Conservation (phyloP, 441 rosid genomes). For the Biscutella laevigata region DNA sequence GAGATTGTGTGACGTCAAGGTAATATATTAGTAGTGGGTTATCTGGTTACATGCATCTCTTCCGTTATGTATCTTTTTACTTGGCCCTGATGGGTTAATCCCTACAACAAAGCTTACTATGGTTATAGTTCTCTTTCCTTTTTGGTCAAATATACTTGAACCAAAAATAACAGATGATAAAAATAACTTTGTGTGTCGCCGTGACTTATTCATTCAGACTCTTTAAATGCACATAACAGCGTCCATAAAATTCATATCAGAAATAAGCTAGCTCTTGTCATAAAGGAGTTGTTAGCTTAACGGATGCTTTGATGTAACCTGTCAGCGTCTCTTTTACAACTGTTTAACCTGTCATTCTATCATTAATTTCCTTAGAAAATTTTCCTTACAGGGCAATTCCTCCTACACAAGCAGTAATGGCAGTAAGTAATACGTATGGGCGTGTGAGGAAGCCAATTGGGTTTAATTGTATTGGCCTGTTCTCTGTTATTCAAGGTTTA, state of each 20-base stretch:
- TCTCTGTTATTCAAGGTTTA: constrained; percentile 56
- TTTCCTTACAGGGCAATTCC: constrained; percentile 75
- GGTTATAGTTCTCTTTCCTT: background rate
- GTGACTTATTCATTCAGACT: constrained; percentile 6
- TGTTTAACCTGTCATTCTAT: background rate
- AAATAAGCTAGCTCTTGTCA: constrained; percentile 6
- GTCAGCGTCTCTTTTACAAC: constrained; percentile 12
- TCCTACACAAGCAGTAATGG: constrained; percentile 94
- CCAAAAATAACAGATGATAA: background rate
- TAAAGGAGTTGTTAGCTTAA: constrained; percentile 4
- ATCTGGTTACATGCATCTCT: constrained; percentile 8
- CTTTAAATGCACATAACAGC: background rate
- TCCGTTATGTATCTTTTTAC: constrained; percentile 10
- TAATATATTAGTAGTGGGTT: constrained; percentile 24
- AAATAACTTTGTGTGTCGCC: background rate
- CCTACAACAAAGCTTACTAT: constrained; percentile 7
- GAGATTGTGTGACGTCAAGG: constrained; percentile 99
- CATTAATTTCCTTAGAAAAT: background rate
- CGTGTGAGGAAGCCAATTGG: constrained; percentile 92
- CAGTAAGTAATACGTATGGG: constrained; percentile 89
- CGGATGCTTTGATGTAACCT: constrained; percentile 3
- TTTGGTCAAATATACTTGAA: background rate
- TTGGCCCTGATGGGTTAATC: background rate
- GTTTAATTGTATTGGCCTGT: constrained; percentile 58
- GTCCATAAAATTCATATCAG: constrained; percentile 7